Evolutionary conservation across 108 stramenopile species (phyloP), one percentile per base, ranked within the genome.

Genomic region (Thalassiosira profunda): DNA sequence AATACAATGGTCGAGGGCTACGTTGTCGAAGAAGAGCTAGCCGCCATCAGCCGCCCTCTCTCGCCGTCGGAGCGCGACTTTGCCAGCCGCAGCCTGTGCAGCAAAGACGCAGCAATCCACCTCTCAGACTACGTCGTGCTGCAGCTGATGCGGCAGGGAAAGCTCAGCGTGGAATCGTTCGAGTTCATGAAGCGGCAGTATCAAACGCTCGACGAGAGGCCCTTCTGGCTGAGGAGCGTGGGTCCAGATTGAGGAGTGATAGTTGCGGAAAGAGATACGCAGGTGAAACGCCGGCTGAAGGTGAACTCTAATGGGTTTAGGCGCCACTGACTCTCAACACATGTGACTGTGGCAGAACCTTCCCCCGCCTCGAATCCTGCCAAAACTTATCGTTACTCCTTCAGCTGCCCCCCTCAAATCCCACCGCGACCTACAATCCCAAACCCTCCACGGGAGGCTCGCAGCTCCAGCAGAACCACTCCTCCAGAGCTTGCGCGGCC

Each of bases 101-200:
- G 57, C 10, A 46, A 51, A 44, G 67, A 78, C 31, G 52, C 41
- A 21, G 70, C 55, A 7, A 61, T 86, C 45, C 69, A 86, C 69
- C 38, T 89, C 5, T 66, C 70, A 31, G 88, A 89, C 57, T 89
- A 74, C 33, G 76, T 89, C 5, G 88, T 89, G 2, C 41, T 89
- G 43, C 88, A 89, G 49, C 38, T 89, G 34, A 66, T 89, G 18
- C 73, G 88, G 17, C 88, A 86, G 44, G 88, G 88, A 5, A 85
- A 80, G 29, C 41, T 86, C 5, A 67, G 76, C 11, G 43, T 74
- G 9, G 67, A 80, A 14, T 72, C 74, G 3, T 64, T 86, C 28
- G 37, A 80, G 15, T 52, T 86, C 7, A 70, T 89, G 63, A 84
- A 75, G 58, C 51, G 72, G 18, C 78, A 86, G 29, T 89, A 53